A percentile compares a stretch with the other conserved stretches of the same genome.
These are phyloP conservation scores for Tuber melanosporum DNA, from an alignment of 495 filamentous ascomycete genomes.

Conservation along the genomic window DNA sequence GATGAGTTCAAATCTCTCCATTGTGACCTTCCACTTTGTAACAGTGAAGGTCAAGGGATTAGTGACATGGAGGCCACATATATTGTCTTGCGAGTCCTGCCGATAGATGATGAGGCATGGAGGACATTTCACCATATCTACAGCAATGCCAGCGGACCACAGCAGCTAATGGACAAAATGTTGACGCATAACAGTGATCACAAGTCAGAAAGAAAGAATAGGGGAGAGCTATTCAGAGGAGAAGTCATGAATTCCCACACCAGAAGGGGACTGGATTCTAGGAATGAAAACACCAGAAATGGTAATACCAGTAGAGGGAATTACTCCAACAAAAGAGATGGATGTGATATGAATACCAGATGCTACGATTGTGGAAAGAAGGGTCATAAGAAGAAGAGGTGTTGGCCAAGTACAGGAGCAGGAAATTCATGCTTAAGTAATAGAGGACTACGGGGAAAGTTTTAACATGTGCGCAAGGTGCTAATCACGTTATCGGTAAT, in stretches of 20 bases:
- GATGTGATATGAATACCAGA: not conserved
- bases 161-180: not conserved
- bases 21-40: not conserved
- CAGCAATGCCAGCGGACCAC: not conserved
- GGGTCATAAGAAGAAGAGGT: too few species aligned
- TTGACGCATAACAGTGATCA: not conserved
- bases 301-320: not conserved
- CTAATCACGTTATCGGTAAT: too few species aligned
- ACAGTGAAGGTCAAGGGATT: not conserved
- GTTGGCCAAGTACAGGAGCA: too few species aligned
- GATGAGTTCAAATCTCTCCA: not conserved
- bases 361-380: too few species aligned
- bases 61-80: not conserved
- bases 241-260: not conserved
- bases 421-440: too few species aligned
- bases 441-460: too few species aligned
- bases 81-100: not conserved
- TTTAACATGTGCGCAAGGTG: too few species aligned
- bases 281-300: accelerated
- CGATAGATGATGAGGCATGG: not conserved
- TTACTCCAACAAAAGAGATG: not conserved
- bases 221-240: not conserved
- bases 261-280: accelerated
- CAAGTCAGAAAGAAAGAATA: not conserved
- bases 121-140: not conserved